Evolutionary conservation across 1,284 basidiomycete genomes (phyloP), one percentile per base, ranked within the genome.

Genomic region (Fomitiporia mediterranea): DNA sequence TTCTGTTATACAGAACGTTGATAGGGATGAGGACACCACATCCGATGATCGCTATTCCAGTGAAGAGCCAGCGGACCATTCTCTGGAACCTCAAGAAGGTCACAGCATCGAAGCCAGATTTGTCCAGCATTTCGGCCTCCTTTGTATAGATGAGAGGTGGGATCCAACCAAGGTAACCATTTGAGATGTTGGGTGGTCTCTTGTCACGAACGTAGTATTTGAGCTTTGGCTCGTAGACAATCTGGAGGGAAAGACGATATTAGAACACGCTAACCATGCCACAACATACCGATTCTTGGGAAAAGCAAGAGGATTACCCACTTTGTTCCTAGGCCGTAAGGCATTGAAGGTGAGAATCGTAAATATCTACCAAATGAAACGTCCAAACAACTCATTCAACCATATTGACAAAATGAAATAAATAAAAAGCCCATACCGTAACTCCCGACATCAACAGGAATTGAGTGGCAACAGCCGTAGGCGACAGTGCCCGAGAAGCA

Each of bases 31-130:
- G 82, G 35, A 94, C 75, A 15, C 75, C 82, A 63, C 89, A 90
- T 42, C 83, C 77, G 50, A 93, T 72, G 51, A 81, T 50, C 1
- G 89, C 83, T 53, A 94, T 77, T 38, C 74, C 71, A 42, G 80
- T 74, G 74, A 94, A 95, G 38, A 91, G 74, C 76, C 81, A 83
- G 27, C 94, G 84, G 66, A 91, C 80, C 75, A 99, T 85, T 59
- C 94, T 85, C 27, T 89, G 79, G 69, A 99, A 98, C 21, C 95
- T 87, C 17, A 99, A 82, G 70, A 92, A 99, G 13, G 90, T 82
- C 50, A 94, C 88, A 0, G 95, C 96, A 68, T 99, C 97, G 19
- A 98, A 82, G 13, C 92, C 96, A 65, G 98, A 81, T 68, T 95
- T 94, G 63, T 91, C 84, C 30, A 98, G 77, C 42, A 98, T 82